A percentile compares a stretch with the other conserved stretches of the same genome.
phyloP scores from a whole-genome alignment of 2,329 filamentous ascomycete genomes.

The Grosmannia clavigera region DNA sequence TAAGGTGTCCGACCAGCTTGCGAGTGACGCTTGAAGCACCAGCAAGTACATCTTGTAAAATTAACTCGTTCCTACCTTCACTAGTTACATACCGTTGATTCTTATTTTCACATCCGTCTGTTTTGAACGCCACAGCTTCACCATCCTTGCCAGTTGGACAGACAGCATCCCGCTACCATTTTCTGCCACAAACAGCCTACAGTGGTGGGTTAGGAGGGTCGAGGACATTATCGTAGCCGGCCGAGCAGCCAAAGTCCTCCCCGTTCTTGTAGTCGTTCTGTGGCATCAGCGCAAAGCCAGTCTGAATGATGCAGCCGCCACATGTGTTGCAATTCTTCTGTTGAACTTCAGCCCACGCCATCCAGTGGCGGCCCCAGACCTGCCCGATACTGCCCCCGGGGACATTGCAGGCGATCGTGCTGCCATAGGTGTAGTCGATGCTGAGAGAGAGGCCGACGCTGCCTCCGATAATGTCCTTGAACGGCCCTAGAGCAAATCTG shows the following conservation, averaged over 20 bases:
- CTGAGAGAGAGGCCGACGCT: background rate
- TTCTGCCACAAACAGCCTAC: background rate
- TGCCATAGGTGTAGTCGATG: background rate
- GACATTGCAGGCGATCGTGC: background rate
- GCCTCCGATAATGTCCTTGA: background rate
- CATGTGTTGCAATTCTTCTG: background rate
- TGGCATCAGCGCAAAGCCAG: background rate
- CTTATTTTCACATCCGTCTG: no score
- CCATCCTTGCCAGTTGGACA: no score
- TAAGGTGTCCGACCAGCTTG: no score
- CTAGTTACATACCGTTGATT: no score
- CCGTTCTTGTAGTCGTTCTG: background rate
- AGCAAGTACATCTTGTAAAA: no score
- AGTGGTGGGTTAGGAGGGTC: background rate
- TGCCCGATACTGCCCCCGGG: background rate
- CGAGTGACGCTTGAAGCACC: no score
- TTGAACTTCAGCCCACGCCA: background rate
- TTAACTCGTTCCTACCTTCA: no score
- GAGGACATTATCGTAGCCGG: background rate
- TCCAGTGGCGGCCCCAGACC: background rate
- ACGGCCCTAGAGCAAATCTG: background rate
- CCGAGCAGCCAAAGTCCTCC: constrained; percentile 1
- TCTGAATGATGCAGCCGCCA: background rate
- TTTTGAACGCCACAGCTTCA: no score
- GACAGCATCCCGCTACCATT: no score